Evolutionary conservation across 805 yeast genomes (phyloP).

Genomic region (Grigorovia transvaalensis): DNA sequence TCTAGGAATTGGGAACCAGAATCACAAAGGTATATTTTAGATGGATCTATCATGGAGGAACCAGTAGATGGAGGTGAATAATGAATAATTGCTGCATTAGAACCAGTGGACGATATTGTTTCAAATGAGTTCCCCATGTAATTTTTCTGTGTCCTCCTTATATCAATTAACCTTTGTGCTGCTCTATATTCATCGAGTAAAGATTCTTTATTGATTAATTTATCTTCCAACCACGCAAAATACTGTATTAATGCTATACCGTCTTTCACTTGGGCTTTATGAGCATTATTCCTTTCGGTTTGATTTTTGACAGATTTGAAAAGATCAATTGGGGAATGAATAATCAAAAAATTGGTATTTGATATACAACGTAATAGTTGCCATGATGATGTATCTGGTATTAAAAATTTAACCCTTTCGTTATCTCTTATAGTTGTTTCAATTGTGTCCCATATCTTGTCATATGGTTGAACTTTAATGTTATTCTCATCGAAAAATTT

Average conservation of each 20-base stretch:
- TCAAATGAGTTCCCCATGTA: conserved; percentile 65
- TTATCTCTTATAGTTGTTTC: conserved; percentile 12
- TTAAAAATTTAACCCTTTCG: conserved; percentile 27
- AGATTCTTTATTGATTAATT: conserved; percentile 33
- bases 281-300: conserved; percentile 62
- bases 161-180: conserved; percentile 44
- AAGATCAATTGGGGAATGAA: conserved; percentile 51
- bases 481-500: conserved; percentile 34
- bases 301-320: conserved; percentile 70
- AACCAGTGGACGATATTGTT: conserved; percentile 66
- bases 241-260: conserved; percentile 66
- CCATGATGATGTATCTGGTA: conserved; percentile 59
- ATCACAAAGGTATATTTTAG: conserved; percentile 66
- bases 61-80: conserved; percentile 57
- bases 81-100: conserved; percentile 68
- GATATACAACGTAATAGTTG: conserved; percentile 43
- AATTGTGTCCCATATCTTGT: conserved; percentile 49
- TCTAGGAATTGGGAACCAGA: conserved; percentile 87
- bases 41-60: conserved; percentile 51
- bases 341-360: conserved; percentile 20
- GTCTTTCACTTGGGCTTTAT: conserved; percentile 71
- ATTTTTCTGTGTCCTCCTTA: conserved; percentile 43
- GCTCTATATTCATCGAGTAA: conserved; percentile 57
- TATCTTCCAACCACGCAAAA: conserved; percentile 72
- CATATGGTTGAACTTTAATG: conserved; percentile 45